Base-by-base conservation (phyloP, 2,329 filamentous ascomycete species). In the Ophiostoma sp. region DNA sequence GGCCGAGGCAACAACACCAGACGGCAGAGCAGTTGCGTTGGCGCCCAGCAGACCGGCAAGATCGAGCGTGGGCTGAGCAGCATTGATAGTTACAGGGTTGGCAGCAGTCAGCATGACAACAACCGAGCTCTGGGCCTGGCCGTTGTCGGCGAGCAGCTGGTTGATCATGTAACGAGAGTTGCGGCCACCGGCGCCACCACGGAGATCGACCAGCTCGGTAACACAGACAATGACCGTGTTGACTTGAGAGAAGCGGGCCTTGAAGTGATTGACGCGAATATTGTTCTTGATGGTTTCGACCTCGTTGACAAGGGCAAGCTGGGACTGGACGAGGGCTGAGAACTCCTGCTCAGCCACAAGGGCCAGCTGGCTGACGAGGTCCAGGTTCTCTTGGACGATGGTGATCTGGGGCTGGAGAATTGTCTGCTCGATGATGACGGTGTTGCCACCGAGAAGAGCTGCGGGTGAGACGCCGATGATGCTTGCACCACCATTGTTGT, bases 211-310 rank as follows among this genome's bases (percentile, higher is more conserved):
- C 3, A 83, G 74, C 6, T 80, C 79, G 2, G 82, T 81, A 17
- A 84, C 81, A 2, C 77, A 79, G 11, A 83, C 80, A 45, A 84
- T 81, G 45, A 83, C 79, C 9, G 78, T 80, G 76, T 83, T 83
- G 4, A 81, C 81, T 77, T 82, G 79, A 9, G 76, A 74, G 72
- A 82, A 83, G 22, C 80, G 79, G 9, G 80, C 77, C 75, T 79
- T 79, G 77, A 84, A 82, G 74, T 81, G 80, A 76, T 83, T 84
- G 61, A 83, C 72, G 11, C 82, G 80, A 74, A 83, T 83, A 75
- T 83, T 83, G 74, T 83, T 81, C 80, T 83, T 83, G 78, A 84
- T 81, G 28, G 79, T 80, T 75, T 83, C 79, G 55, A 83, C 77
- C 74, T 82, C 80, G 8, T 79, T 80, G 50, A 80, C 76, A 22